These are phyloP conservation scores for Fragaria ananassa DNA, from an alignment of 306 rosid species.

Conservation along the genomic window DNA sequence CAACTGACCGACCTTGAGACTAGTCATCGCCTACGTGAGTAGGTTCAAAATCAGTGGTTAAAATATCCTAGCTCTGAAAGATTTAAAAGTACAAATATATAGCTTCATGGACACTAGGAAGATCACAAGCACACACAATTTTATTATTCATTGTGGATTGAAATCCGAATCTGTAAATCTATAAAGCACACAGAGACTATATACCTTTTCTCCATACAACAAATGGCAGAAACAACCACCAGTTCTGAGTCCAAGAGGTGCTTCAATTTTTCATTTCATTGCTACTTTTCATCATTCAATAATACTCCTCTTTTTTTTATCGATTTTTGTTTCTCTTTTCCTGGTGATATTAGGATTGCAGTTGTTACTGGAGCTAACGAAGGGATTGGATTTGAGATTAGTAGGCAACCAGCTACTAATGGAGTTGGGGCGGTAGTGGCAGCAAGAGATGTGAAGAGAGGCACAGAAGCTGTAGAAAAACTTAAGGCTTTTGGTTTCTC, in stretches of 20 bases:
- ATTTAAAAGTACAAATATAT: too few species aligned
- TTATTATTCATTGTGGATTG: too few species aligned
- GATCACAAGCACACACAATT: too few species aligned
- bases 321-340: too few species aligned
- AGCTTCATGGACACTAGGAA: too few species aligned
- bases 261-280: neutral
- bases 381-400: constrained; percentile 24
- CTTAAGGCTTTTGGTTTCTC: constrained; percentile 7
- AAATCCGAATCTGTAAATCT: too few species aligned
- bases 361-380: constrained; percentile 27
- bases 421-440: constrained; percentile 15
- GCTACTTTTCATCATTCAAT: neutral
- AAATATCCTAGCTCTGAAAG: too few species aligned
- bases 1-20: too few species aligned
- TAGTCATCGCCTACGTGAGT: too few species aligned
- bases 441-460: constrained; percentile 14
- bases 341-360: neutral
- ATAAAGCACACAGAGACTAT: too few species aligned
- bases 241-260: neutral
- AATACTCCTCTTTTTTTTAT: neutral
- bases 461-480: constrained; percentile 17
- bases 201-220: neutral
- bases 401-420: constrained; percentile 11
- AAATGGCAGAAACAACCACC: neutral
- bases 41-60: too few species aligned